Evolutionary conservation across 306 rosid species (phyloP), one percentile per base, ranked within the genome.

Genomic region (Prunus mongolica): DNA sequence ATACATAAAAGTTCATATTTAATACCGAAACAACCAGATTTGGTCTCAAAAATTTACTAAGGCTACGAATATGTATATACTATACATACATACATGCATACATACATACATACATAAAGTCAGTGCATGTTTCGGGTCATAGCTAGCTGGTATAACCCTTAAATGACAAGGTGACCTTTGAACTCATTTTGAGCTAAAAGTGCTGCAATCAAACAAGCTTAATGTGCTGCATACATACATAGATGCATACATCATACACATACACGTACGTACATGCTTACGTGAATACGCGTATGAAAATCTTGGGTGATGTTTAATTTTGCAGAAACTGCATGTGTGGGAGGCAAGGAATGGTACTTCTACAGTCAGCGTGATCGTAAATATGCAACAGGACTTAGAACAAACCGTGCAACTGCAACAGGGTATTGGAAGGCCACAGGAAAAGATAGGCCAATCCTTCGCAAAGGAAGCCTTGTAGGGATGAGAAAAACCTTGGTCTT

Each of bases 341-440:
- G 97, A 81, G 91, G 96, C n/a, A 91, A 89, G 51, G 97, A 93
- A 38, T 93, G 93, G 98, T 93, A 91, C 78, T 93, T 93, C 79
- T 93, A 89, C 73, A 91, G 93, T 15, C 96, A 84, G 52, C 75
- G 98, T 71, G 98, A 93, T 56, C 78, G 97, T 0, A 93, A 93
- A 72, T 93, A 93, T 34, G 97, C 98, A 19, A 93, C 96, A 1
- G 98, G 98, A 6, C 77, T 89, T 1, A 78, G 98, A 38, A 93
- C 97, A 71, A 93, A 93, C 49, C 88, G 98, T n/a, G 98, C 98
- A 45, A 93, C 98, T 0, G 90, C 93, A 1, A 83, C 93, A 9
- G 98, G 98, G 18, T 93, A 93, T 61, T 93, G 98, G 98, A 93
- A 93, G 83, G 98, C 98, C 52, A 93, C 98, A 0, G 98, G 98